Base-by-base conservation (phyloP, 2,329 filamentous ascomycete genomes). In the Alternaria consortialis region DNA sequence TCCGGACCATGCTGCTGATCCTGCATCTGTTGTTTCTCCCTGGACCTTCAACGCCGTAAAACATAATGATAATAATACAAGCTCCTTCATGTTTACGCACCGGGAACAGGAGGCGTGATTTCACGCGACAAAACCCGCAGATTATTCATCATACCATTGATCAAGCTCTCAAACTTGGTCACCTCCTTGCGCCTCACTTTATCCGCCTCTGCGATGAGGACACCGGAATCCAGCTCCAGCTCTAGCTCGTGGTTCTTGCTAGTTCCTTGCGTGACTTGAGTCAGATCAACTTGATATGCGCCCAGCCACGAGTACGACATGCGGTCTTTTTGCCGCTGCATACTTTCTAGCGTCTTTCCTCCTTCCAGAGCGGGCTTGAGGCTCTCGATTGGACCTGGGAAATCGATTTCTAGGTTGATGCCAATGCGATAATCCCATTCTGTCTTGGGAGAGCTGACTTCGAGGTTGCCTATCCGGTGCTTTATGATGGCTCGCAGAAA, bases 321-420 rank as follows among this genome's bases (percentile, higher is more conserved):
- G 17, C 95, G 88, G 78, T 99, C 94, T 79, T 99, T 99, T 69
- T 88, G 89, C 7, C 94, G 88, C 71, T 92, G 89, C 7, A 76
- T 64, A 63, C 74, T 60, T 43, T 74, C 47, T 64, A 75, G 13
- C 70, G 80, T 44, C 78, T 80, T 76, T 4, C 80, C 81, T 9
- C 71, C 67, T 25, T 84, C 83, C 8, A 76, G 71, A 12, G 77
- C 71, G 4, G 83, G 78, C 0, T 81, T 76, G 3, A 88, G 78
- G 23, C 82, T 81, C 7, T 88, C 83, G 0, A 91, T 72, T 2
- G 87, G 83, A 25, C 93, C 92, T 4, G 80, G 75, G 82, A 90
- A 97, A 55, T 90, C 86, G 87, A 96, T 93, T 87, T 99, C 96
- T 2, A 99, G 86, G 74, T 97, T 98, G 74, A 99, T 89, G 71